Base-by-base conservation (phyloP, 768 basidiomycete species). In the Lentinus brumalis region DNA sequence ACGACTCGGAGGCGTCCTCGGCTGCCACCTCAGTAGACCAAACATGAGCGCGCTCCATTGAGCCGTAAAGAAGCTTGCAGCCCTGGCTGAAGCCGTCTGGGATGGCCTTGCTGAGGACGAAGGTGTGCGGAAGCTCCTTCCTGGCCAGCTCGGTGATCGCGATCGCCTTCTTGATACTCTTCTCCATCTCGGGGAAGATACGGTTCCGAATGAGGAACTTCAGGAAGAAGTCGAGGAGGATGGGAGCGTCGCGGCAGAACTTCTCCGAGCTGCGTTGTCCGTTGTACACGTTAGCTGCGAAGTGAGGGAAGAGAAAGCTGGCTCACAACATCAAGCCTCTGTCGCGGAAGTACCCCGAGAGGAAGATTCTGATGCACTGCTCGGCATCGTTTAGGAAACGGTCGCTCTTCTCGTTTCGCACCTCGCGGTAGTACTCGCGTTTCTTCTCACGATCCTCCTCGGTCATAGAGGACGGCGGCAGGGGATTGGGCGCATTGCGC, bases 261-360 rank as follows among this genome's bases (percentile, higher is more conserved):
- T 69, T 79, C 65, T 83, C 79, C 18, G 75, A 74, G 74, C 82
- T 85, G 72, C 35, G 49, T 29, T 8, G 16, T 30, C 2, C 29
- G 45, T 40, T 18, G 52, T 44, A 46, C 21, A 26, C 2, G 21
- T 21, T 41, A 18, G 61, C 29, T 50, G 38, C 30, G 39, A 29
- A 31, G 51, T 41, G 57, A 50, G n/a, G 5, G 18, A 26, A 56
- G 56, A 52, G 42, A 32, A 7, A 50, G 49, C 54, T 38, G 31
- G 62, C 79, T n/a, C 60, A 89, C 90, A 87, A 91, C 56, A 86
- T 80, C 50, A 89, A 78, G 29, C 91, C 91, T 58, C 84, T 83
- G 56, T 85, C 81, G 39, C 83, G 78, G 75, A 86, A 87, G 65
- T 84, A 82, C 5, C 88, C 88, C 0, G 89, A 88, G 60, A 93